Conservation (phyloP, 257 asterid genomes). For the Echites panduratus region DNA sequence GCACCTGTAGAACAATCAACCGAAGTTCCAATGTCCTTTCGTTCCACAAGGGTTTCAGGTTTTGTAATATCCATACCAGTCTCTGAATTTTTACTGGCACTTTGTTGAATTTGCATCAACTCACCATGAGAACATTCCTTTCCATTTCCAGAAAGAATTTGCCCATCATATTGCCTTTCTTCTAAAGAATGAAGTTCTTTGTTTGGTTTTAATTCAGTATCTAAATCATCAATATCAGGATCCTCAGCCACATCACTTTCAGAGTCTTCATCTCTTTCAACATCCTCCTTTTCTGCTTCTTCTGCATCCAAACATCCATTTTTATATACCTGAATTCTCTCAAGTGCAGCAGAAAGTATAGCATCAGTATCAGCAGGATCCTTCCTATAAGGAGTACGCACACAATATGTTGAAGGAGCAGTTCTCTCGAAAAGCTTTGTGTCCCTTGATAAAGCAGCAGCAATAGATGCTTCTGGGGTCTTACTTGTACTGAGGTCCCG, state of each 20-base stretch:
- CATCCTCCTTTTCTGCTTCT: slow-evolving; percentile 65
- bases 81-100: slow-evolving; percentile 16
- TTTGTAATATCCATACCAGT: slow-evolving; percentile 21
- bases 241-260: slow-evolving; percentile 72
- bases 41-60: slow-evolving; percentile 26
- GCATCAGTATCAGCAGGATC: slow-evolving; percentile 65
- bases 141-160: slow-evolving; percentile 18
- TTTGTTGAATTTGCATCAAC: slow-evolving; percentile 24
- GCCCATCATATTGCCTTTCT: slow-evolving; percentile 17
- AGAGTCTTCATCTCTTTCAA: slow-evolving; percentile 65
- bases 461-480: slow-evolving; percentile 95
- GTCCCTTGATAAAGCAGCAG: slow-evolving; percentile 94
- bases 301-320: slow-evolving; percentile 52
- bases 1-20: slow-evolving; percentile 21
- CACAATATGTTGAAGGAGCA: slow-evolving; percentile 91
- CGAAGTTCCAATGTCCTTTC: slow-evolving; percentile 28
- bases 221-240: slow-evolving; percentile 60
- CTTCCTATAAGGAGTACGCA: slow-evolving; percentile 74
- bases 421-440: slow-evolving; percentile 88
- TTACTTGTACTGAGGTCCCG: slow-evolving; percentile 90
- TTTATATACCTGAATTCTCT: slow-evolving; percentile 49
- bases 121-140: slow-evolving; percentile 23
- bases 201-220: slow-evolving; percentile 26
- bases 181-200: slow-evolving; percentile 30
- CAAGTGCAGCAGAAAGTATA: slow-evolving; percentile 63